Base-by-base conservation (phyloP, 768 basidiomycete species). In the Russula ochroleuca region DNA sequence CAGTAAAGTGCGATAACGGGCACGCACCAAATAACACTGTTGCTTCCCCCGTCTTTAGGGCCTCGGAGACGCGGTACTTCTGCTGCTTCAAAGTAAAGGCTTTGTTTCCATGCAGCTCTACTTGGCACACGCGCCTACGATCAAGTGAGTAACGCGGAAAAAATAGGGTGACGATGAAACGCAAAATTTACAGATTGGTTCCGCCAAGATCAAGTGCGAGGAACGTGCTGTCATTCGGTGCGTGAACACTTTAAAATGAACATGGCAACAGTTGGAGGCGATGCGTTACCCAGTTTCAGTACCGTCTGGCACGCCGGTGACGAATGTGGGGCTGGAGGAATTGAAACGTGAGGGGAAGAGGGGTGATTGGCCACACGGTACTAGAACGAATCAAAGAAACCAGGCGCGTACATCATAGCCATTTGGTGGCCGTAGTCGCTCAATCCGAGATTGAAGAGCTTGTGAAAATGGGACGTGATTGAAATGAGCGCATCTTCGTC, bases 201-300 rank as follows among this genome's bases (percentile, higher is more conserved):
- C 97, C 97, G 45, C 97, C 97, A 21, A 99, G 83, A 78, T 99
- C 96, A 21, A 98, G 81, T 5, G 97, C 95, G 58, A 98, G 84
- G 76, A 97, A 99, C 7, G 94, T 96, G 50, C 94, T 97, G 70
- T 41, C 33, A 48, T 41, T 23, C n/a, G 48, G 55, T 28, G 21
- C 14, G 35, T 15, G 15, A n/a, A 9, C 15, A 35, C 35, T 35
- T 10, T 35, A 35, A 10, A 28, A 1, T 28, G 15, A 17, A 19
- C 53, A 43, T 31, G 13, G 45, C 25, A 52, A 28, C 15, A 57
- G 37, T 45, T 38, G 49, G 61, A 55, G 28, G 19, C 17, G 73
- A 49, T 47, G 21, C 45, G 45, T 83, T 70, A 94, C 93, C 97
- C 97, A 62, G 84, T 89, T 76, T 99, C 97, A 55, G 87, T 85